A percentile compares a stretch with the other conserved stretches of the same genome.
These are phyloP conservation scores for Conidiobolus incongruus DNA, from an alignment of 371 early-diverging fungal species.

Conservation along the genomic window DNA sequence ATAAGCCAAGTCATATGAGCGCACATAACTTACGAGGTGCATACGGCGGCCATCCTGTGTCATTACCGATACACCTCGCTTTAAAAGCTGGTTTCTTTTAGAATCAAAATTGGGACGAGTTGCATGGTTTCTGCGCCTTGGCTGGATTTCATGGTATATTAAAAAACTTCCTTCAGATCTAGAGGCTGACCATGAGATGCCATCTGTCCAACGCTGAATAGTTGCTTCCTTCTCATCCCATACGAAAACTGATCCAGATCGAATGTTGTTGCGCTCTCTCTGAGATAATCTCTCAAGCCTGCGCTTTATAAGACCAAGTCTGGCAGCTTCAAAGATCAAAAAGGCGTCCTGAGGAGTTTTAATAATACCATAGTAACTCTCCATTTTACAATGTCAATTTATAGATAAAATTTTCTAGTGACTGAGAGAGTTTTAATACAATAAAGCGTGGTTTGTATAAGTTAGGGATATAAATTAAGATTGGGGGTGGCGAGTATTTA, in stretches of 20 bases:
- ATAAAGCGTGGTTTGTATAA: too few species aligned
- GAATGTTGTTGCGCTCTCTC: constrained; percentile 38
- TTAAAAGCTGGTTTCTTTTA: not conserved
- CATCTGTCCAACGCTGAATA: constrained; percentile 80
- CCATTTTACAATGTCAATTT: too few species aligned
- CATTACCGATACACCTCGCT: not conserved
- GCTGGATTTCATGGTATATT: constrained; percentile 45
- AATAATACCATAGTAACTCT: constrained; percentile 43
- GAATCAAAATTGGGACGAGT: not conserved
- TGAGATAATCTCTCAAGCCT: constrained; percentile 45
- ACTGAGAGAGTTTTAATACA: too few species aligned
- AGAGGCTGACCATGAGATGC: constrained; percentile 63
- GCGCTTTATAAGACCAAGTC: constrained; percentile 28
- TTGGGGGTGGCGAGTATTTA: too few species aligned
- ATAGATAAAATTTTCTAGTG: too few species aligned
- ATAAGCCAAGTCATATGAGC: not conserved
- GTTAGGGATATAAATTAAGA: too few species aligned
- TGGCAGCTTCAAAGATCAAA: constrained; percentile 53
- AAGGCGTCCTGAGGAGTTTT: constrained; percentile 51
- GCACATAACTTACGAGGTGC: not conserved
- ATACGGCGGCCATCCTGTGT: not conserved
- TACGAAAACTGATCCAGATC: constrained; percentile 48
- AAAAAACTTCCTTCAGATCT: constrained; percentile 56
- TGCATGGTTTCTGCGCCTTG: not conserved
- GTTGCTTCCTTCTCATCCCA: constrained; percentile 63